Base-by-base conservation (phyloP, 768 basidiomycete species). In the Mycena capillaripes region DNA sequence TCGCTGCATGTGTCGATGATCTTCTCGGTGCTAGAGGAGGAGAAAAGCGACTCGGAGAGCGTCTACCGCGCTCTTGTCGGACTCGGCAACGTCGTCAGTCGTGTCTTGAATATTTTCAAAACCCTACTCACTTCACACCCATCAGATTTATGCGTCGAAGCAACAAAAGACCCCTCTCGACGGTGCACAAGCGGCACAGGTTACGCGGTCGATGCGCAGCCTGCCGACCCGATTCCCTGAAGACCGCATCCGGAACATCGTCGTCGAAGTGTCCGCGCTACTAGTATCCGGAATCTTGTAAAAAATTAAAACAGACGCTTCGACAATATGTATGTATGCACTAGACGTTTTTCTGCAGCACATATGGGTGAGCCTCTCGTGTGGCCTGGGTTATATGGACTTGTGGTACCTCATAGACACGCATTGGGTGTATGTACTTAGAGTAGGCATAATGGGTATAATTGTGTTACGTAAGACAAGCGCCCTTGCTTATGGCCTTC, bases 21-120 rank as follows among this genome's bases (percentile, higher is more conserved):
- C 40, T 80, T 87, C 61, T 82, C 84, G 79, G 81, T 90, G 21
- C 78, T 89, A 52, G 80, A 82, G 81, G 83, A 85, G 64, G 87
- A 90, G 76, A 87, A 78, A 52, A 79, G 80, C 40, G 94, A 95
- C 66, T 83, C 90, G 12, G 94, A 95, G 76, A 89, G 92, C 4
- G 86, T 85, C 29, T 95, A 95, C 78, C 90, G 94, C 40, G 85
- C 89, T 11, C 82, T 91, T 14, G 93, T 94, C 32, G 94, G 89
- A 7, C 84, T 95, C 14, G 94, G 94, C 27, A 95, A 95, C 79
- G 79, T 89, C 36, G 94, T 94, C 73, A 76, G 89, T 80, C 60
- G 25, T 42, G 69, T n/a, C 12, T 34, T 46, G 14, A 4, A 53
- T 10, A 3, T n/a, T 59, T 4, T 34, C 46, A 32, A 27, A 56